These are phyloP conservation scores for Hibiscus tridactylites DNA, from an alignment of 345 rosid species.

Conservation along the genomic window DNA sequence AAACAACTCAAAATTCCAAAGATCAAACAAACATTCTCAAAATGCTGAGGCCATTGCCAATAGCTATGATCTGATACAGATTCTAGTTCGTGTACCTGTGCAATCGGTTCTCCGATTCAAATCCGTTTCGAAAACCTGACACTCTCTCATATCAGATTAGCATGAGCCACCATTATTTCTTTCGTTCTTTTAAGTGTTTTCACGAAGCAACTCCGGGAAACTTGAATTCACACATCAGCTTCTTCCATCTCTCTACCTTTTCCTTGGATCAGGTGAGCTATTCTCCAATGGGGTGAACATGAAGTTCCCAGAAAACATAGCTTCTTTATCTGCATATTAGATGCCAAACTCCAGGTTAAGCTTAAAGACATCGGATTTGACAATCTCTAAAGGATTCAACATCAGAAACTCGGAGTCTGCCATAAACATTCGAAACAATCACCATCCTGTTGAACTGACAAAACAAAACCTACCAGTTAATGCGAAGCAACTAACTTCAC, in stretches of 20 bases:
- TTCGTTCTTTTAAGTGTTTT: background rate
- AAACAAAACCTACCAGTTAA: conserved; percentile 54
- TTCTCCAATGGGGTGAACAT: conserved; percentile 57
- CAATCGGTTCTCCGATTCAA: conserved; percentile 28
- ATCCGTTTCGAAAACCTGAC: conserved; percentile 19
- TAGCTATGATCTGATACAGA: conserved; percentile 15
- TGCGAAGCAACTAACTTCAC: conserved; percentile 69
- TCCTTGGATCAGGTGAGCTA: conserved; percentile 17
- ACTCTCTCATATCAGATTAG: conserved; percentile 18
- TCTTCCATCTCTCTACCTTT: conserved; percentile 12
- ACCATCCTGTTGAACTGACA: background rate
- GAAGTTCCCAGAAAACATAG: conserved; percentile 86
- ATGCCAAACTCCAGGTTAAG: conserved; percentile 10
- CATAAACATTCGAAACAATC: too few relatives aligned
- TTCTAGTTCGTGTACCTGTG: conserved; percentile 20
- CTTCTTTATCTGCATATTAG: conserved; percentile 66
- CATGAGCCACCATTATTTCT: background rate
- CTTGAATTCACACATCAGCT: background rate
- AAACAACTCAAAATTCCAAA: background rate
- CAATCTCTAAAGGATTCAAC: background rate
- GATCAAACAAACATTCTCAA: background rate
- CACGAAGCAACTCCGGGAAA: background rate
- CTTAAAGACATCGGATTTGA: background rate
- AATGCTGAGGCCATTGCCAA: conserved; percentile 10
- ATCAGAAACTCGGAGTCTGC: background rate